A percentile compares a stretch with the other conserved stretches of the same genome.
Conservation (phyloP, 495 filamentous ascomycete genomes). For the Talaromyces liani region DNA sequence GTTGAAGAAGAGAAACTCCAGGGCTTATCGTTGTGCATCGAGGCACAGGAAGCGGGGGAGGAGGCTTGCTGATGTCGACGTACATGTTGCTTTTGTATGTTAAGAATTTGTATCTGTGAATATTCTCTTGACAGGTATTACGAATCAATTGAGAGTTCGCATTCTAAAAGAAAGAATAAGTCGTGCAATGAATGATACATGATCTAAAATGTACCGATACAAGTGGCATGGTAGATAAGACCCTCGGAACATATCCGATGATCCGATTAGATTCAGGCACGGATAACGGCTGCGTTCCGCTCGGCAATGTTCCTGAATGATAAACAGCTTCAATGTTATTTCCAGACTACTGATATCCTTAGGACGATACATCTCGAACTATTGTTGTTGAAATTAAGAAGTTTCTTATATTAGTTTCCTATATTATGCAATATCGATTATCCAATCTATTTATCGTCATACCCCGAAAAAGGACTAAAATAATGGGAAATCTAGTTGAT, state of each 20-base stretch:
- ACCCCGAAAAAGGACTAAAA: not conserved
- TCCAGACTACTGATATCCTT: not conserved
- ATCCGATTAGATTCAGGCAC: not conserved
- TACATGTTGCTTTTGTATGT: not conserved
- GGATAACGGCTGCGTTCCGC: not conserved
- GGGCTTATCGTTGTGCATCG: not conserved
- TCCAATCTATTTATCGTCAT: not conserved
- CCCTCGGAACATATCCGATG: not conserved
- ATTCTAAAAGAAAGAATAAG: not conserved
- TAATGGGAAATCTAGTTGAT: not conserved
- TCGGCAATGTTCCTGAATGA: not conserved
- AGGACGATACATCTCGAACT: not conserved
- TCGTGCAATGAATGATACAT: not conserved
- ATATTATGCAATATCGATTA: not conserved
- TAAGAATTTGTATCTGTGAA: not conserved
- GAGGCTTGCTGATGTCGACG: not conserved
- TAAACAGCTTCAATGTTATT: not conserved
- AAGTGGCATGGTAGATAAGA: not conserved
- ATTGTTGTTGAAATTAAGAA: not conserved
- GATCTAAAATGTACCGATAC: not conserved
- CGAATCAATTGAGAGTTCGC: not conserved
- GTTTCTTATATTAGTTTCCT: not conserved
- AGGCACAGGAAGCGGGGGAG: not conserved
- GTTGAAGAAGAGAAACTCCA: slow-evolving; percentile 34
- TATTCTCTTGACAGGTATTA: not conserved